Evolutionary conservation across 2,329 filamentous ascomycete species (phyloP), one percentile per base, ranked within the genome.

Genomic region (Sarocladiaceae sp.): DNA sequence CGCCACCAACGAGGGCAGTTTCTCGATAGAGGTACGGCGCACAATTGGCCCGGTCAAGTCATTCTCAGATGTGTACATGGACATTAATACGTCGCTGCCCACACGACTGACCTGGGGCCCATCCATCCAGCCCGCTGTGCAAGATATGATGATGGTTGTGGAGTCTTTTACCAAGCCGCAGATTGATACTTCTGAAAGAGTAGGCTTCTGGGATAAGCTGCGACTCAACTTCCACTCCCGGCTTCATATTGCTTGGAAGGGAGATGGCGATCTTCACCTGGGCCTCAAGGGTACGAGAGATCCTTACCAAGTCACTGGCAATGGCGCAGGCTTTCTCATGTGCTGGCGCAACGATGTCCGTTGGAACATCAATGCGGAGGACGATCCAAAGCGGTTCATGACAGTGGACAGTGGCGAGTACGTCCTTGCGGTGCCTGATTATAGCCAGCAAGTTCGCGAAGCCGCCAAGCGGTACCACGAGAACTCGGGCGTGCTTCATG

Each of bases 141-240:
- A 98, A 62, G 94, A 98, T 58, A 95, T 97, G 85, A 98, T 98
- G 93, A 96, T 97, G 78, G 90, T 90, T 20, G 86, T 98, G 49
- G 93, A 98, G 64, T 91, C 87, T 2, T 97, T 98, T 61, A 96
- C 91, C 1, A 98, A 98, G 60, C 88, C 91, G 6, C 90, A 91
- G 50, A 74, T 96, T 21, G 94, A 98, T 61, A 85, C 87, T 1
- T 97, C 93, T 0, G 94, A 98, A 51, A 78, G 85, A 45, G 88
- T 95, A 37, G 93, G 93, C 3, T 98, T 98, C 68, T 98, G 93
- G 93, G 93, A 98, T 66, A 98, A 98, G 72, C 90, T 98, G 43
- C 78, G 93, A 45, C 74, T 98, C 29, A 90, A 84, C 55, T 95
- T 96, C 62, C 93, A 98, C 63, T 97, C 94, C 2, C 81, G 88